A percentile compares a stretch with the other conserved stretches of the same genome.
Evolutionary conservation across 495 filamentous ascomycete genomes (phyloP).

Genomic region (Pseudotulostoma volvatum): DNA sequence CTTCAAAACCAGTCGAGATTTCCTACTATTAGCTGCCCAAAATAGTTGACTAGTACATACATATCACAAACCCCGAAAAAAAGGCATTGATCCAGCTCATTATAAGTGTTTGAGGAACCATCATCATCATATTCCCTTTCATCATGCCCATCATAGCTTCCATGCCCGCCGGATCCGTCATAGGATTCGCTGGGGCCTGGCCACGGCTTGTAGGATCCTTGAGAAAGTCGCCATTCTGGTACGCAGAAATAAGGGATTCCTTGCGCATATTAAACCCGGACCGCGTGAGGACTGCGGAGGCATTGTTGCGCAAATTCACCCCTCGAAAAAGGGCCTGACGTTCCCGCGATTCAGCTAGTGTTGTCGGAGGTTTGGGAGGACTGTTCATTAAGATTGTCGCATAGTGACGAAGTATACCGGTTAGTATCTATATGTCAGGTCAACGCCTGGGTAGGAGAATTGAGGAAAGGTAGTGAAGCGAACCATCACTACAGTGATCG

Average conservation of each 20-base stretch:
- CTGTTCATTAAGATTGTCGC: conserved; percentile 77
- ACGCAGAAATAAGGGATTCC: conserved; percentile 61
- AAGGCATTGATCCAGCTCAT: conserved; percentile 99
- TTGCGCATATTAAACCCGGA: conserved; percentile 65
- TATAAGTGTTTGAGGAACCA: conserved; percentile 94
- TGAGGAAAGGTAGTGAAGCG: conserved; percentile 2
- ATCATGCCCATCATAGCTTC: conserved; percentile 99
- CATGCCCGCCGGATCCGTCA: conserved; percentile 95
- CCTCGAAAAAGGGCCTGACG: conserved; percentile 76
- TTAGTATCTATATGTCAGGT: conserved; percentile 51
- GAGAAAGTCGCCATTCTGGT: conserved; percentile 69
- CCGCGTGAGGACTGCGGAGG: conserved; percentile 47
- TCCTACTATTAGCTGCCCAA: too few species aligned
- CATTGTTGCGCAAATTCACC: conserved; percentile 69
- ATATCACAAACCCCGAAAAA: conserved; percentile 93
- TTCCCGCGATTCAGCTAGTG: conserved; percentile 62
- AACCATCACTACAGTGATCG: conserved; percentile 96
- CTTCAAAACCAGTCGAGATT: too few species aligned
- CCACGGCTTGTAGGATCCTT: conserved; percentile 77
- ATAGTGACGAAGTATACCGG: conserved; percentile 91
- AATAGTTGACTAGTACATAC: conserved; percentile 37
- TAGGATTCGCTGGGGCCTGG: conserved; percentile 80
- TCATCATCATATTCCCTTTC: conserved; percentile 99
- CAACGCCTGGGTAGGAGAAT: conserved; percentile 1
- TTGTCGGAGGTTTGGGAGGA: conserved; percentile 64